These are phyloP conservation scores for Corylus avellana DNA, from an alignment of 306 rosid genomes.

Conservation along the genomic window DNA sequence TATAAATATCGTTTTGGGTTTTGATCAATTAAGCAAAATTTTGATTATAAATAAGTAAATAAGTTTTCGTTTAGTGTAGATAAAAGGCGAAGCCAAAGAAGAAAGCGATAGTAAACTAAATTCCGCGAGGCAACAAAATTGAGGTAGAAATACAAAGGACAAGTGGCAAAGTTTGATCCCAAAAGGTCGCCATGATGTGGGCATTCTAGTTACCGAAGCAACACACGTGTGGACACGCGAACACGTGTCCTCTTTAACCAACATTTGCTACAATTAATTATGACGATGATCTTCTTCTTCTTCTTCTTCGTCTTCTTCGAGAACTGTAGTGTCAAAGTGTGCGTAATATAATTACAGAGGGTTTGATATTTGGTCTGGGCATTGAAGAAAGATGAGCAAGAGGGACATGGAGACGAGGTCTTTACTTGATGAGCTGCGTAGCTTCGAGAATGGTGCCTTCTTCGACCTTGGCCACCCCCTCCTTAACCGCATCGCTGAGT, in stretches of 20 bases:
- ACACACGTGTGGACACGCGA: constrained; percentile 28
- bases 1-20: no score
- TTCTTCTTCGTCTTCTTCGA: background rate
- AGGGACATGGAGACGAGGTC: constrained; percentile 48
- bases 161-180: constrained; percentile 28
- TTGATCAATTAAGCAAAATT: no score
- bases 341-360: background rate
- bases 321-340: background rate
- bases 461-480: constrained; percentile 94
- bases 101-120: no score
- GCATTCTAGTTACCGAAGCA: constrained; percentile 12
- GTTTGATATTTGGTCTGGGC: background rate
- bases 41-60: no score
- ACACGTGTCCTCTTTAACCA: constrained; percentile 40
- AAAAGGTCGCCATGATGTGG: constrained; percentile 22
- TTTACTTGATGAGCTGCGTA: constrained; percentile 55
- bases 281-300: background rate
- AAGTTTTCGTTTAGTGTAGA: no score
- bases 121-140: no score
- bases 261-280: background rate
- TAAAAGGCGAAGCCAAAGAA: no score
- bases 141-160: background rate
- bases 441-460: constrained; percentile 52
- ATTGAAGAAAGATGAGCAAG: constrained; percentile 21
- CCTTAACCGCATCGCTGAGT: constrained; percentile 75